Conservation (phyloP, 306 rosid species). For the Macrotyloma uniflorum region DNA sequence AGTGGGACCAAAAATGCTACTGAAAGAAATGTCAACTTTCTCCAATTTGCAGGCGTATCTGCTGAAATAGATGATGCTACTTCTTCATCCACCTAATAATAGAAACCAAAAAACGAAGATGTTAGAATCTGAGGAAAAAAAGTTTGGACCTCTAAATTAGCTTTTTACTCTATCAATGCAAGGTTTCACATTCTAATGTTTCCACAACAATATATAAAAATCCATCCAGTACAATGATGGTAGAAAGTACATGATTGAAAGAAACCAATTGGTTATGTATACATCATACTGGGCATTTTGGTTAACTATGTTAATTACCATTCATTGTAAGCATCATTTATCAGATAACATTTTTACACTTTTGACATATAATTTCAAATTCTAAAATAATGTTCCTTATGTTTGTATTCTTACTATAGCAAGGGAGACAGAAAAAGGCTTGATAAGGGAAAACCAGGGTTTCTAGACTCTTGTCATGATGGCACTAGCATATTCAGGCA, state of each 20-base stretch:
- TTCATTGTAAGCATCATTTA: not conserved
- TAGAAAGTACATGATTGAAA: not conserved
- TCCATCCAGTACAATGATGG: not conserved
- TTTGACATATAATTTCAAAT: not conserved
- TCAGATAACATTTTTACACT: not conserved
- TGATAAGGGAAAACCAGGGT: not conserved
- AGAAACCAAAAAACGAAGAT: conserved; percentile 21
- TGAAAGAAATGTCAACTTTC: conserved; percentile 37
- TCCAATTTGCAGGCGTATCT: conserved; percentile 41
- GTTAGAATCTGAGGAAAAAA: conserved; percentile 27
- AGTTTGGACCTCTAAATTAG: conserved; percentile 6
- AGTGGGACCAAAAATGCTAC: conserved; percentile 50
- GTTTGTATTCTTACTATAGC: conserved; percentile 1
- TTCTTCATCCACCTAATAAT: conserved; percentile 63
- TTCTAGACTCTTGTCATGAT: not conserved
- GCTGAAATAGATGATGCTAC: conserved; percentile 39
- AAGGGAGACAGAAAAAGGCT: not conserved
- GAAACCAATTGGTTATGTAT: not conserved
- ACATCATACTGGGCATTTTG: conserved; percentile 7
- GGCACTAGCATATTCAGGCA: not conserved
- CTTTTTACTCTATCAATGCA: conserved; percentile 14
- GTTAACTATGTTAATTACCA: not conserved
- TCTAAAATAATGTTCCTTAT: not conserved
- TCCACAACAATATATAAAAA: not conserved
- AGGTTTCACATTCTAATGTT: not conserved